phyloP scores from a whole-genome alignment of 805 yeast species.

The Nakazawaea ambrosiae region DNA sequence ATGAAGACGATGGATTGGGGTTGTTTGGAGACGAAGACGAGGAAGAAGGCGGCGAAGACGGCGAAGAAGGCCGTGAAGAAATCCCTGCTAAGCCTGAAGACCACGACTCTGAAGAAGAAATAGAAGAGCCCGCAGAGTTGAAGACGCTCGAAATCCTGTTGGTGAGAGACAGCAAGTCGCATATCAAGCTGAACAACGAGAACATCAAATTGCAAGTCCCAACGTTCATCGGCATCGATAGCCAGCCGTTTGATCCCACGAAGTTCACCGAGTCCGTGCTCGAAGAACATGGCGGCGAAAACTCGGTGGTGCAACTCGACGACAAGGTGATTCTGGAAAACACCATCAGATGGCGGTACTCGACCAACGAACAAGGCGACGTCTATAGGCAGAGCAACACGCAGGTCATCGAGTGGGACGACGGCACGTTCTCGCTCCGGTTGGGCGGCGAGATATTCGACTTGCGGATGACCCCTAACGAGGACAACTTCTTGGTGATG shows the following conservation, averaged over 20 bases:
- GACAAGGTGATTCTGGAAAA: conserved; percentile 70
- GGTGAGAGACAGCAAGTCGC: conserved; percentile 47
- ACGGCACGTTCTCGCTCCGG: conserved; percentile 80
- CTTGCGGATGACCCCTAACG: conserved; percentile 53
- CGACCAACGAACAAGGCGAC: conserved; percentile 62
- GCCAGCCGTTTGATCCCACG: conserved; percentile 78
- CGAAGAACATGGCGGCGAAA: conserved; percentile 28
- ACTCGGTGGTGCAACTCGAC: conserved; percentile 47
- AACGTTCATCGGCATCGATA: conserved; percentile 72
- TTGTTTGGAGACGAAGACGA: conserved; percentile 23
- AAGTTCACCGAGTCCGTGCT: conserved; percentile 33
- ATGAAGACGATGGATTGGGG: conserved; percentile 32
- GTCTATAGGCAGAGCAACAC: conserved; percentile 84
- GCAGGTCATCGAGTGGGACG: conserved; percentile 89
- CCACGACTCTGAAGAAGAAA: conserved; percentile 23
- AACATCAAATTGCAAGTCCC: conserved; percentile 59
- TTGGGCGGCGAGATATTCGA: conserved; percentile 87
- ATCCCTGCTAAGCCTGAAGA: conserved; percentile 29
- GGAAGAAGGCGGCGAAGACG: conserved; percentile 17
- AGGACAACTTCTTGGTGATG: conserved; percentile 65
- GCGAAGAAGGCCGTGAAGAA: conserved; percentile 24
- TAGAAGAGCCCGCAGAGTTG: conserved; percentile 16
- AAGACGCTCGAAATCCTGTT: conserved; percentile 33
- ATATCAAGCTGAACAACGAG: conserved; percentile 26
- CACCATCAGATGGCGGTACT: conserved; percentile 92